A percentile compares a stretch with the other conserved stretches of the same genome.
Conservation (phyloP, 306 rosid genomes). For the Acmispon strigosus region DNA sequence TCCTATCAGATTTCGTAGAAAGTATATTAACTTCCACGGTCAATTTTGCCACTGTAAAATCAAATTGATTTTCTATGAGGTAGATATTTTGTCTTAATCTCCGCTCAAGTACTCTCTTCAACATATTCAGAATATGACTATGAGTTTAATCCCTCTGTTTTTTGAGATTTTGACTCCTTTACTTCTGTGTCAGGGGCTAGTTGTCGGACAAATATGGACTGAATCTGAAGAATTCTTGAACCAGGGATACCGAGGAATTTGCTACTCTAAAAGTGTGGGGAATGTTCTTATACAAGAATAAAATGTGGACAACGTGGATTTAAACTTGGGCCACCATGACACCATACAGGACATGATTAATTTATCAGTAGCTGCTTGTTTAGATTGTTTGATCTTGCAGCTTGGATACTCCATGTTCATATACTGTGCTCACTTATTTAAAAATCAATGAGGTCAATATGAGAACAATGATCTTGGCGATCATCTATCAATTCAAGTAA, state of each 20-base stretch:
- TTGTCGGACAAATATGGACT: not conserved
- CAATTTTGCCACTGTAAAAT: no score
- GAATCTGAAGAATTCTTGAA: not conserved
- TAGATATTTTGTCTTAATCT: no score
- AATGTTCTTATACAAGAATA: not conserved
- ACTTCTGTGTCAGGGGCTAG: not conserved
- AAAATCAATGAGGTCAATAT: not conserved
- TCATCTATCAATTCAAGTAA: not conserved
- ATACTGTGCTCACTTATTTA: not conserved
- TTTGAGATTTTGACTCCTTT: not conserved
- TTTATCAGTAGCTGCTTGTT: not conserved
- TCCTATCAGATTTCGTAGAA: no score
- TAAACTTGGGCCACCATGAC: not conserved
- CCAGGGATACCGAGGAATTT: not conserved
- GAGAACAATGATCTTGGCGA: not conserved
- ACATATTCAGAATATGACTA: no score
- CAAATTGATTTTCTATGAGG: no score
- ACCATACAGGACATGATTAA: not conserved
- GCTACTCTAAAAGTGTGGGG: not conserved
- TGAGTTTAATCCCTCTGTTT: no score
- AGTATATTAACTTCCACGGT: no score
- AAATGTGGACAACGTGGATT: no score
- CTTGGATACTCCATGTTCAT: not conserved
- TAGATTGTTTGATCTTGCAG: not conserved
- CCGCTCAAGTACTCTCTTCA: no score